Percentiles rank a stretch among this genome's conserved stretches.
Conservation (phyloP, 2,329 filamentous ascomycete genomes). For the Zasmidium angulare region DNA sequence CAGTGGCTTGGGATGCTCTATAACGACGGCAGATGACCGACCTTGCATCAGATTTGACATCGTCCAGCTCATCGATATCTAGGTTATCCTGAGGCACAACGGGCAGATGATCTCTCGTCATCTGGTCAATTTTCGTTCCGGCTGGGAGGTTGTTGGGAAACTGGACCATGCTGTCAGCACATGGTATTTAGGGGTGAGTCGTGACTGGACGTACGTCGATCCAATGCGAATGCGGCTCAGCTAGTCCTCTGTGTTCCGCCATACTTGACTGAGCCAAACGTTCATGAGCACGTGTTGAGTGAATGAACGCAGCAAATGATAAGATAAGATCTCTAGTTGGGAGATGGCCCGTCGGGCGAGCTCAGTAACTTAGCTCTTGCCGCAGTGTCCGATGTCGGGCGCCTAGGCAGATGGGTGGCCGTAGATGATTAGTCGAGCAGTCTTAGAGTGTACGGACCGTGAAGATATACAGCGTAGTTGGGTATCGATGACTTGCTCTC, state of each 20-base stretch:
- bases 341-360: neutral
- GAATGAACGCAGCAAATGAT: neutral
- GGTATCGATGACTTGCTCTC: too few relatives aligned
- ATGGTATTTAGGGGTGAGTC: neutral
- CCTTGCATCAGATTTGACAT: neutral
- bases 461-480: too few relatives aligned
- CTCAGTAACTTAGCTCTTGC: neutral
- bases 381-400: neutral
- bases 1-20: neutral
- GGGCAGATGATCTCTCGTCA: slow-evolving; percentile 6
- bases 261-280: neutral
- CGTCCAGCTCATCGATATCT: slow-evolving; percentile 3
- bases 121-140: neutral
- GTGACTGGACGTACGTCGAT: neutral
- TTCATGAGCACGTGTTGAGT: too few relatives aligned
- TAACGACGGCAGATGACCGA: neutral
- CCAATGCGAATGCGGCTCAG: slow-evolving; percentile 2
- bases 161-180: neutral
- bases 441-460: too few relatives aligned
- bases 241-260: slow-evolving; percentile 4
- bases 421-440: neutral
- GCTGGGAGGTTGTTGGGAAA: slow-evolving; percentile 1
- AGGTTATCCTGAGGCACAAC: neutral
- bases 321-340: neutral
- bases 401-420: neutral